phyloP scores from a whole-genome alignment of 2,329 filamentous ascomycete genomes.

The Aspergillus ruber region DNA sequence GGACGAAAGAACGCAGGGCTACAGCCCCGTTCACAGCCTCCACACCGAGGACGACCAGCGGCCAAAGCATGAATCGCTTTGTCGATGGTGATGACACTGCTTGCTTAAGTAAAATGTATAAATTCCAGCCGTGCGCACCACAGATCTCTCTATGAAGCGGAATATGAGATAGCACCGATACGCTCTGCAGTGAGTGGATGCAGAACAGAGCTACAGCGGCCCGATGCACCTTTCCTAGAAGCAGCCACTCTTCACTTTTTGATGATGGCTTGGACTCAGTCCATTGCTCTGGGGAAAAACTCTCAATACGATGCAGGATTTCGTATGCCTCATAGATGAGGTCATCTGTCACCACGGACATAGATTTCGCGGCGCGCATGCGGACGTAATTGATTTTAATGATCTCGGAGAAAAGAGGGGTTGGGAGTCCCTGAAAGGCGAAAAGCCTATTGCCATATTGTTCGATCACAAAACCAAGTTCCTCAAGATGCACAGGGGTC shows the following conservation, averaged over 20 bases:
- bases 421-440: constrained; percentile 25
- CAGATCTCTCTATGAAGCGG: constrained; percentile 4
- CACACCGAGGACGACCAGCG: constrained; percentile 31
- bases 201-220: constrained; percentile 31
- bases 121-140: background rate
- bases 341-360: background rate
- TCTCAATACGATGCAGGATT: constrained; percentile 20
- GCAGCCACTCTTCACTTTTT: constrained; percentile 17
- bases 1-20: constrained; percentile 21
- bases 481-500: constrained; percentile 16
- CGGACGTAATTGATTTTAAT: constrained; percentile 34
- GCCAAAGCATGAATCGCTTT: constrained; percentile 28
- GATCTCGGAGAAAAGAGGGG: constrained; percentile 26
- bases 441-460: constrained; percentile 11
- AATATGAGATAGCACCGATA: constrained; percentile 20
- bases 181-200: constrained; percentile 31
- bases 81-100: constrained; percentile 9
- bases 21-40: constrained; percentile 18
- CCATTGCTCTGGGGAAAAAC: constrained; percentile 26
- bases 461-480: constrained; percentile 19
- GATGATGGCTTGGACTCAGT: constrained; percentile 18
- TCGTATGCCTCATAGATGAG: constrained; percentile 12
- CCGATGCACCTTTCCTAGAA: constrained; percentile 26
- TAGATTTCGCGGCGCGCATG: constrained; percentile 6
- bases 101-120: constrained; percentile 10